A percentile compares a stretch with the other conserved stretches of the same genome.
Conservation (phyloP, 805 yeast genomes). For the Ogataea neopini region DNA sequence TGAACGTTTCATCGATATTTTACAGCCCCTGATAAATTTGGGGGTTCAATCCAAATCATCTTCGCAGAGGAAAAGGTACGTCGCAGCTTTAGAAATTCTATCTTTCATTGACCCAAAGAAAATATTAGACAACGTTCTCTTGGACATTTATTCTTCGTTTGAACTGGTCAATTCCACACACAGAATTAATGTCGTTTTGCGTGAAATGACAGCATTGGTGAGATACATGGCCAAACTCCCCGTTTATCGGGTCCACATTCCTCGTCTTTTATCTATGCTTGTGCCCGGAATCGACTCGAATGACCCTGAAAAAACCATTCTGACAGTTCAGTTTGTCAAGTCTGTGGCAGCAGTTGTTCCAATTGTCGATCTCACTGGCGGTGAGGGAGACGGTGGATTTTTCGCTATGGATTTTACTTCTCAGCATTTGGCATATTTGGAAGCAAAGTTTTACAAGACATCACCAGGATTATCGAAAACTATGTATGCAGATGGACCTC, state of each 20-base stretch:
- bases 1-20: constrained; percentile 32
- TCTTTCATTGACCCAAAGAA: constrained; percentile 59
- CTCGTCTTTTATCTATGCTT: constrained; percentile 67
- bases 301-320: constrained; percentile 72
- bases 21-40: constrained; percentile 56
- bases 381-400: constrained; percentile 40
- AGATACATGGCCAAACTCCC: constrained; percentile 66
- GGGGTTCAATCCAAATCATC: constrained; percentile 80
- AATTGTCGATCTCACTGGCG: constrained; percentile 56
- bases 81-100: constrained; percentile 60
- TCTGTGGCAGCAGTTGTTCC: constrained; percentile 74
- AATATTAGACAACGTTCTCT: constrained; percentile 53
- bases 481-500: constrained; percentile 23
- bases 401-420: constrained; percentile 58
- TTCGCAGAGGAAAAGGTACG: constrained; percentile 55
- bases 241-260: constrained; percentile 72
- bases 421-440: constrained; percentile 60
- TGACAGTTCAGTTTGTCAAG: constrained; percentile 68
- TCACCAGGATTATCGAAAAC: constrained; percentile 28
- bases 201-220: constrained; percentile 62
- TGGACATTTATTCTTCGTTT: constrained; percentile 78
- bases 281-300: constrained; percentile 87
- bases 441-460: constrained; percentile 39
- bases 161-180: constrained; percentile 72
- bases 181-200: constrained; percentile 71